These are phyloP conservation scores for Hypoxylon sp. DNA, from an alignment of 2,329 filamentous ascomycete species.

Conservation along the genomic window DNA sequence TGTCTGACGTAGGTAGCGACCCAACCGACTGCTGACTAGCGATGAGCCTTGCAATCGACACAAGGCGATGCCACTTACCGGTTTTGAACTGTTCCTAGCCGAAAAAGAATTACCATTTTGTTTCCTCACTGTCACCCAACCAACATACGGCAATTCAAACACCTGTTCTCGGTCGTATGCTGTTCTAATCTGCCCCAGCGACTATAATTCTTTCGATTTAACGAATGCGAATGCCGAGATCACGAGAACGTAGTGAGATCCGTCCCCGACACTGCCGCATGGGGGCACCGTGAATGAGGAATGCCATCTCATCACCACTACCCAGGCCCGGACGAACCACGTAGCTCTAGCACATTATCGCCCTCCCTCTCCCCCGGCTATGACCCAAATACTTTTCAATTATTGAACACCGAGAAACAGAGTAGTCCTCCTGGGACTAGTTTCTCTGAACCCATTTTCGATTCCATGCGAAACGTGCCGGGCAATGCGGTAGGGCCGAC, in stretches of 20 bases:
- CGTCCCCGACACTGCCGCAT: slow-evolving; percentile 50
- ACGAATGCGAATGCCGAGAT: slow-evolving; percentile 52
- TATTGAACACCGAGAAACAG: slow-evolving; percentile 39
- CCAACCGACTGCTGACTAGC: slow-evolving; percentile 44
- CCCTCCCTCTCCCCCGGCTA: slow-evolving; percentile 37
- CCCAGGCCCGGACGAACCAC: slow-evolving; percentile 47
- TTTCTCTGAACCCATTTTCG: slow-evolving; percentile 35
- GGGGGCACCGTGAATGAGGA: slow-evolving; percentile 53
- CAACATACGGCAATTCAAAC: slow-evolving; percentile 43
- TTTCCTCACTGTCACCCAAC: slow-evolving; percentile 42
- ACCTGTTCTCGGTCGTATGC: slow-evolving; percentile 36
- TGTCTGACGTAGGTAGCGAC: slow-evolving; percentile 47
- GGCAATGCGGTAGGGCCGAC: slow-evolving; percentile 39
- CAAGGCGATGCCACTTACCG: slow-evolving; percentile 47
- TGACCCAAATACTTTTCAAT: slow-evolving; percentile 31
- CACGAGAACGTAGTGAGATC: slow-evolving; percentile 50
- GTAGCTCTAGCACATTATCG: slow-evolving; percentile 40
- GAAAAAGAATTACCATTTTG: slow-evolving; percentile 44
- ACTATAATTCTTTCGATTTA: slow-evolving; percentile 16
- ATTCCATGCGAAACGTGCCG: slow-evolving; percentile 43
- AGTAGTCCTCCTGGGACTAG: slow-evolving; percentile 31
- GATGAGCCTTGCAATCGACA: slow-evolving; percentile 47
- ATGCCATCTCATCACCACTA: slow-evolving; percentile 52
- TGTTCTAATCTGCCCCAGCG: slow-evolving; percentile 27
- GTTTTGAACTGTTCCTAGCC: slow-evolving; percentile 47